These are phyloP conservation scores for Botrytis galanthina DNA, from an alignment of 2,329 filamentous ascomycete genomes.

Conservation along the genomic window DNA sequence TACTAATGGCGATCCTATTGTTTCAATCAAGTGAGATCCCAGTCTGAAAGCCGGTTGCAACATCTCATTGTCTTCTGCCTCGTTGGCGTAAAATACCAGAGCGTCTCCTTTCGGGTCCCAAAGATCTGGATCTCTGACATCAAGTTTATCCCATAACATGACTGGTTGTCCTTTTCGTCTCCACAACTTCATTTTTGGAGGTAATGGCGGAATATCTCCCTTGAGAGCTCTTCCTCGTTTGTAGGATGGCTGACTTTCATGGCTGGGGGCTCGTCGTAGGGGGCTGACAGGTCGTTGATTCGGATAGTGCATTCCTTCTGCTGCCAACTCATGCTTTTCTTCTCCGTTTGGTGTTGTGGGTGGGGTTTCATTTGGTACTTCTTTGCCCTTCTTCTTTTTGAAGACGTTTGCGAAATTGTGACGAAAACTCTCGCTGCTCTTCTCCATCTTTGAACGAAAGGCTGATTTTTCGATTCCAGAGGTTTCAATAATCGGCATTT, in stretches of 20 bases:
- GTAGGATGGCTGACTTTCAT: not conserved
- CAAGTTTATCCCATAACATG: constrained; percentile 5
- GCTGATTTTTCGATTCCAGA: constrained; percentile 19
- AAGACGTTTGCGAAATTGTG: constrained; percentile 15
- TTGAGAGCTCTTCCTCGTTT: not conserved
- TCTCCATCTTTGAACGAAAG: constrained; percentile 16
- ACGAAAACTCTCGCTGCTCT: constrained; percentile 18
- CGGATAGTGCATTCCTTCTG: not conserved
- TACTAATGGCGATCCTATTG: constrained; percentile 54
- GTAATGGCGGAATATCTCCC: not conserved
- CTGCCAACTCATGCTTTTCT: not conserved
- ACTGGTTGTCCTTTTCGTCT: not conserved
- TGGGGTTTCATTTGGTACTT: not conserved
- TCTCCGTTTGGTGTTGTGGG: constrained; percentile 3
- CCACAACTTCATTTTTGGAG: constrained; percentile 5
- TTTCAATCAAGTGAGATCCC: constrained; percentile 58
- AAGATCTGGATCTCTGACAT: constrained; percentile 14
- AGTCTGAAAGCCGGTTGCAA: constrained; percentile 55
- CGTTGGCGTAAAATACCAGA: constrained; percentile 53
- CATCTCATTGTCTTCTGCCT: constrained; percentile 39
- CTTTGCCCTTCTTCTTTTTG: constrained; percentile 20
- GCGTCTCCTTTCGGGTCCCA: constrained; percentile 63
- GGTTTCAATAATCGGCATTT: constrained; percentile 16
- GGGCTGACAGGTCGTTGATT: not conserved
- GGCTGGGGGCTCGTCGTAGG: not conserved